Conservation (phyloP, 306 rosid species). For the Pyrus betulifolia region DNA sequence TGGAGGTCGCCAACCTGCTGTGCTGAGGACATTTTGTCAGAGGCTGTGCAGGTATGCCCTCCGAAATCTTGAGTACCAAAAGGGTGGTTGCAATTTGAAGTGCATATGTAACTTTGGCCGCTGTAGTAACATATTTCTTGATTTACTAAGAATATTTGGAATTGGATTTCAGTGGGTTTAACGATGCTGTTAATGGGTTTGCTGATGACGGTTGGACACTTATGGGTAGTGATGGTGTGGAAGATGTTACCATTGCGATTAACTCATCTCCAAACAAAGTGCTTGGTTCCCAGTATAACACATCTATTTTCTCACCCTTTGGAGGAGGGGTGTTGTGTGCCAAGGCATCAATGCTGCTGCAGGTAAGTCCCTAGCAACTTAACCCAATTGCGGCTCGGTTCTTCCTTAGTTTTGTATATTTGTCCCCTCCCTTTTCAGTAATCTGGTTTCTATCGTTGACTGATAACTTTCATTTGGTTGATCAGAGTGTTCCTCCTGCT, state of each 20-base stretch:
- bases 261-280: constrained; percentile 67
- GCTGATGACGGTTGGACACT: constrained; percentile 90
- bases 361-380: constrained; percentile 34
- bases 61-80: background rate
- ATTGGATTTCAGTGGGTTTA: constrained; percentile 60
- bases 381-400: background rate
- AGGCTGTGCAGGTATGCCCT: constrained; percentile 67
- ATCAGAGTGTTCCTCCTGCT: constrained; percentile 94
- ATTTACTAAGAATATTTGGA: background rate
- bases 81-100: background rate
- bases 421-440: background rate
- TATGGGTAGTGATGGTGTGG: constrained; percentile 74
- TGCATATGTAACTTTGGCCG: background rate
- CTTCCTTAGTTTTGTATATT: background rate
- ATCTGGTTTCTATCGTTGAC: background rate
- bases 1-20: constrained; percentile 98
- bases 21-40: constrained; percentile 85
- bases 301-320: constrained; percentile 57
- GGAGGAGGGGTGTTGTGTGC: constrained; percentile 94
- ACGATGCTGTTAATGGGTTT: constrained; percentile 94
- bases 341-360: constrained; percentile 94
- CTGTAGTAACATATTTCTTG: background rate
- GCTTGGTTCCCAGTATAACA: constrained; percentile 54
- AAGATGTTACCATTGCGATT: constrained; percentile 80
- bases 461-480: background rate